Conservation (phyloP, 768 basidiomycete genomes). For the Tricholoma flavovirens region DNA sequence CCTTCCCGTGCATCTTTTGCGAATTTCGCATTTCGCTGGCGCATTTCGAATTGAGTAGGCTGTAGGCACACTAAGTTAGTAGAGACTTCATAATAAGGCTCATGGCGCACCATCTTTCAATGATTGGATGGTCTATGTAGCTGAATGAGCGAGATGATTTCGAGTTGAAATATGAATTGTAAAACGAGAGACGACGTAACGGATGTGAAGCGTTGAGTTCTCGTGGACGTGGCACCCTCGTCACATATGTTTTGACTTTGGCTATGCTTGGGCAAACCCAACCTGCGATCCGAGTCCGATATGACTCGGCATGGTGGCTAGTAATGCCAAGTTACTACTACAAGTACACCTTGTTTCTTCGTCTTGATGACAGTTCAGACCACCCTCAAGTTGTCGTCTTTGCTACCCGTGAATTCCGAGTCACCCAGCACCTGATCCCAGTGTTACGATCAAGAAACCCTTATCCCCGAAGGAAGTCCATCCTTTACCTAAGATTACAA, state of each 20-base stretch:
- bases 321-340: too few relatives aligned
- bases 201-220: not conserved
- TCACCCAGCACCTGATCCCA: too few relatives aligned
- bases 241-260: slow-evolving; percentile 1
- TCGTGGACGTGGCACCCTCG: not conserved
- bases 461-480: too few relatives aligned
- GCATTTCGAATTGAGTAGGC: slow-evolving; percentile 82
- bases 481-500: too few relatives aligned
- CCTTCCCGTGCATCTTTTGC: slow-evolving; percentile 65
- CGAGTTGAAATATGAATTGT: not conserved
- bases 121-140: slow-evolving; percentile 5
- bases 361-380: too few relatives aligned
- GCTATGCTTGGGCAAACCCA: not conserved
- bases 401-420: too few relatives aligned
- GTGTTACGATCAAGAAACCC: too few relatives aligned
- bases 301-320: too few relatives aligned
- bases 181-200: not conserved
- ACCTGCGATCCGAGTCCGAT: too few relatives aligned
- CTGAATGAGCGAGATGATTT: not conserved
- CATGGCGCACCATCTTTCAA: slow-evolving; percentile 24
- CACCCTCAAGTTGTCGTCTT: too few relatives aligned
- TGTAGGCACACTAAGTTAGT: slow-evolving; percentile 20
- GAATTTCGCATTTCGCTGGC: slow-evolving; percentile 77
- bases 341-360: too few relatives aligned
- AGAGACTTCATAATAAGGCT: not conserved